phyloP scores from a whole-genome alignment of 345 rosid genomes.

The Linum trigynum region DNA sequence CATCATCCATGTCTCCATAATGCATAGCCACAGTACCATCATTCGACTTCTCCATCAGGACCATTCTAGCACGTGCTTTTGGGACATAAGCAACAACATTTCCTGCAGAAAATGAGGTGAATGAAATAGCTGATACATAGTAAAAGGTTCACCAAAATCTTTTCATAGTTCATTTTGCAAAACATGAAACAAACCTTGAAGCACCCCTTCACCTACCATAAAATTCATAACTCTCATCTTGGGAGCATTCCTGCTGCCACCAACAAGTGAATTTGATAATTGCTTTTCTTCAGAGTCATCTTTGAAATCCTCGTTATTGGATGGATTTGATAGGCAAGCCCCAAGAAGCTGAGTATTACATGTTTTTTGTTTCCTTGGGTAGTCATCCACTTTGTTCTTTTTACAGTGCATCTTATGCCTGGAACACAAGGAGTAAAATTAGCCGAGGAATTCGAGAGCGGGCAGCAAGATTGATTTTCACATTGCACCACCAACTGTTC shows the following conservation, averaged over 20 bases:
- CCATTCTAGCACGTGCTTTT: constrained; percentile 40
- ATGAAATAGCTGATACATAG: neutral
- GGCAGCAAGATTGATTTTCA: neutral
- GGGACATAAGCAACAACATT: constrained; percentile 34
- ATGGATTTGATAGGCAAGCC: constrained; percentile 30
- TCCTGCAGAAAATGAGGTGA: constrained; percentile 28
- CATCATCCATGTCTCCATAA: constrained; percentile 74
- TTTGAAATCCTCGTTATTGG: constrained; percentile 51
- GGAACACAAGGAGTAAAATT: constrained; percentile 16
- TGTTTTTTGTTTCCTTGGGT: constrained; percentile 31
- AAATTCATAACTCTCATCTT: constrained; percentile 65
- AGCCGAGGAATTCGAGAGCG: constrained; percentile 10
- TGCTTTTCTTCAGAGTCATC: constrained; percentile 34
- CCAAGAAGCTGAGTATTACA: constrained; percentile 31
- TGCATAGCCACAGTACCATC: constrained; percentile 81
- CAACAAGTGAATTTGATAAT: constrained; percentile 65
- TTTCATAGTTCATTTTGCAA: neutral
- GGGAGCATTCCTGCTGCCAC: constrained; percentile 70
- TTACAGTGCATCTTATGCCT: constrained; percentile 70
- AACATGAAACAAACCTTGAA: constrained; percentile 49
- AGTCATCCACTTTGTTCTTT: constrained; percentile 54
- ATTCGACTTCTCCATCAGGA: constrained; percentile 65
- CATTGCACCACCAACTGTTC: neutral
- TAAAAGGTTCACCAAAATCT: too few relatives aligned
- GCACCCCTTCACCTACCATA: constrained; percentile 37